Evolutionary conservation across 441 rosid genomes (phyloP), one percentile per base, ranked within the genome.

Genomic region (Adansonia grandidieri): DNA sequence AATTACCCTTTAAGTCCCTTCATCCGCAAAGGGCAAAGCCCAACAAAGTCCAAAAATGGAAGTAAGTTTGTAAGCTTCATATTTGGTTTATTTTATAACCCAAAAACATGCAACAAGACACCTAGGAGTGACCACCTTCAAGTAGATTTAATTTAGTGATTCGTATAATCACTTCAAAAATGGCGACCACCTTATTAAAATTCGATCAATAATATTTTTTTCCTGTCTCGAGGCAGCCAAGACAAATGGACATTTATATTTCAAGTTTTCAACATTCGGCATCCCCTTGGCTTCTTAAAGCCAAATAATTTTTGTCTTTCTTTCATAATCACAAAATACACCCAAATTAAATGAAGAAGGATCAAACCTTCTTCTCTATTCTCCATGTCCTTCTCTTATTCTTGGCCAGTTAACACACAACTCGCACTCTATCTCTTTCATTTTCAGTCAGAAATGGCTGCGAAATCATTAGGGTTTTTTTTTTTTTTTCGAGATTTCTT

Each of bases 401-500:
- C 58, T 60, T 66, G 65, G 13, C 15, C 53, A 10, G 40, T 56
- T 57, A 58, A 78, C 65, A 28, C 32, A 28, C 32, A 51, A 4
- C 17, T 13, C 4, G 44, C 28, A 3, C 5, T 13, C 22, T 28
- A 6, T 24, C 32, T 28, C 32, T 28, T 28, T 2, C 32, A 28
- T 28, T 28, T 28, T 13, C 13, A 76, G 85, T 85, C 84, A 85
- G 82, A 54, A 75, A 71, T 32, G 81, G 78, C 83, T 48, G 84
- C 83, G 45, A 75, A 73, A 83, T 53, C 68, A 76, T 79, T 69
- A 28, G 32, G 51, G 70, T 5, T 60, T 60, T 60, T 10, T 5
- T 17, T n/a, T 17, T 57, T 6, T 19, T 15, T 3, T 24, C 10
- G 4, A 45, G 32, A 73, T 56, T 57, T 37, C 48, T 50, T 58